A percentile compares a stretch with the other conserved stretches of the same genome.
Evolutionary conservation across 331 rosid species (phyloP).

Genomic region (Quercus lobata): DNA sequence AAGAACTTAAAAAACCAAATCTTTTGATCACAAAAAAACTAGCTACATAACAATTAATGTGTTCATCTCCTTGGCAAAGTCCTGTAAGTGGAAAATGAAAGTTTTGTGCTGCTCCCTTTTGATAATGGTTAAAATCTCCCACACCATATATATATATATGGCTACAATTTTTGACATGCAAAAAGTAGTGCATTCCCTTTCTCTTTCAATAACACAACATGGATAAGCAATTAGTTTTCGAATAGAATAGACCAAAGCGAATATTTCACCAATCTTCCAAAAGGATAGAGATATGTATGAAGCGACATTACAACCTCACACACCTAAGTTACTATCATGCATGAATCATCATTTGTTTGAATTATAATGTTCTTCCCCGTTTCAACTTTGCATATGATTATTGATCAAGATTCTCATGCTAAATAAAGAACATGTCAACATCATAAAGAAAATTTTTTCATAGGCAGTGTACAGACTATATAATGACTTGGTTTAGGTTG

Average conservation of each 20-base stretch:
- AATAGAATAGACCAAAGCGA: slow-evolving; percentile 33
- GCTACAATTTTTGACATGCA: slow-evolving; percentile 13
- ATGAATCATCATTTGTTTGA: slow-evolving; percentile 12
- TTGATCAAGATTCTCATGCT: slow-evolving; percentile 29
- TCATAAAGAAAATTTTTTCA: neutral
- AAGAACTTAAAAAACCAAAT: no score
- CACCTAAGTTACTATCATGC: neutral
- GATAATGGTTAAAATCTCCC: neutral
- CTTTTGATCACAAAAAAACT: no score
- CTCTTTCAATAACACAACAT: slow-evolving; percentile 12
- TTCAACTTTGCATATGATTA: slow-evolving; percentile 18
- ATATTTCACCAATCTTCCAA: slow-evolving; percentile 27
- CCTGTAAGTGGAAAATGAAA: no score
- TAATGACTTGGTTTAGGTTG: neutral
- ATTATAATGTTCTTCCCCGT: neutral
- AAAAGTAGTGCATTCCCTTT: slow-evolving; percentile 4
- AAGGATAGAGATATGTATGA: slow-evolving; percentile 15
- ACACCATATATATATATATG: neutral
- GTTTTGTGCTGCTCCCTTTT: neutral
- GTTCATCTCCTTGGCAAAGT: no score
- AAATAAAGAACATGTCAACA: slow-evolving; percentile 36
- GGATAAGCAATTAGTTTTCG: slow-evolving; percentile 25
- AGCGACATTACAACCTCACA: slow-evolving; percentile 15
- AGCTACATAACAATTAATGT: no score
- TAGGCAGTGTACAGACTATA: neutral